Percentiles rank a stretch among this genome's conserved stretches.
These are phyloP conservation scores for Eimeria necatrix DNA, from an alignment of 169 alveolate genomes.

Conservation along the genomic window DNA sequence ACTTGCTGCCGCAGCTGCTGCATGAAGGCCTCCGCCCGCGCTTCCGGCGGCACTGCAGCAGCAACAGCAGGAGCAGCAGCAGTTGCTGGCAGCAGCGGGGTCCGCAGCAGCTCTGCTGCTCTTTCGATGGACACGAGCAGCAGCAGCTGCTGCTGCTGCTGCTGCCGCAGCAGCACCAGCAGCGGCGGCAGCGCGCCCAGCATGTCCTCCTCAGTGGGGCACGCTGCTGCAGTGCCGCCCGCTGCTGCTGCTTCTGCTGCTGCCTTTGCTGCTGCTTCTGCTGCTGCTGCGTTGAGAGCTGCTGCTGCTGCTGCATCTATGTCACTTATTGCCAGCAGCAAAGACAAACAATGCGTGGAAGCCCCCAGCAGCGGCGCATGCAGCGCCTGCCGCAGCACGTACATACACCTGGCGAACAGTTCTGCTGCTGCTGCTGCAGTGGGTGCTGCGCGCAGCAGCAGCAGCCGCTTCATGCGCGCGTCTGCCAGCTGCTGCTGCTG, in stretches of 20 bases:
- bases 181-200: conserved; percentile 44
- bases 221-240: no score
- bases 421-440: conserved; percentile 51
- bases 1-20: conserved; percentile 60
- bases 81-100: conserved; percentile 31
- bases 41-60: neutral
- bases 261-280: conserved; percentile 35
- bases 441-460: conserved; percentile 37
- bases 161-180: conserved; percentile 68
- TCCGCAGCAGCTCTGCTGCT: conserved; percentile 60
- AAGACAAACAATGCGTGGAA: neutral
- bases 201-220: conserved; percentile 11
- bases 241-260: neutral
- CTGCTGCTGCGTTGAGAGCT: conserved; percentile 47
- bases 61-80: neutral
- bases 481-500: conserved; percentile 22
- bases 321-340: conserved; percentile 20
- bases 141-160: conserved; percentile 28
- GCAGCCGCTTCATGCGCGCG: neutral
- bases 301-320: conserved; percentile 24
- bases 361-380: conserved; percentile 54
- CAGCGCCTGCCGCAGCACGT: conserved; percentile 52
- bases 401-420: conserved; percentile 17
- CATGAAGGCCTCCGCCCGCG: conserved; percentile 25
- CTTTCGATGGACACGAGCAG: conserved; percentile 18